Evolutionary conservation across 169 alveolate genomes (phyloP).

Genomic region (Plasmodium vivax): DNA sequence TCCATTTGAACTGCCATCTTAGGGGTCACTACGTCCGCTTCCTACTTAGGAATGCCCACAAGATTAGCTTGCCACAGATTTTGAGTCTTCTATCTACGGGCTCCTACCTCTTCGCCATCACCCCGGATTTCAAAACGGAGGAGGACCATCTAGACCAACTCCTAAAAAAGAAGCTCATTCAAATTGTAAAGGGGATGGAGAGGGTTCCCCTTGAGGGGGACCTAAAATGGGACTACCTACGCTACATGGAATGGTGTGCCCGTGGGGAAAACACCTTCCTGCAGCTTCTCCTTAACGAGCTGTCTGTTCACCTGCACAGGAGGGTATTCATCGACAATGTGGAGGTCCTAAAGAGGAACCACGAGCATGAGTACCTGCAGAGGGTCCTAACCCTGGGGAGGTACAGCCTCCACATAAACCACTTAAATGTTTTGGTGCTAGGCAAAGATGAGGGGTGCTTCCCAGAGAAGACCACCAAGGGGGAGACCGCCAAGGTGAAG

Average conservation of each 20-base stretch:
- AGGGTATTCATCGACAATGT: constrained; percentile 15
- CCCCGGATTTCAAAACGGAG: not conserved
- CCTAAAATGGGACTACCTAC: constrained; percentile 9
- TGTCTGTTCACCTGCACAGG: not conserved
- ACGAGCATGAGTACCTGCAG: not conserved
- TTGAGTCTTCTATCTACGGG: constrained; percentile 3
- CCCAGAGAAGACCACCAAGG: not conserved
- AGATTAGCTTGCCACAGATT: not conserved
- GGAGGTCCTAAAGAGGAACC: not conserved
- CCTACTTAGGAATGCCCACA: constrained; percentile 8
- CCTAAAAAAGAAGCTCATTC: not conserved
- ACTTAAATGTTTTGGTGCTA: not conserved
- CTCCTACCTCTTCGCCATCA: constrained; percentile 6
- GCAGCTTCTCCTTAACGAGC: constrained; percentile 12
- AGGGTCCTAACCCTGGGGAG: not conserved
- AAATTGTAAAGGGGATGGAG: not conserved
- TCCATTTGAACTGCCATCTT: not conserved
- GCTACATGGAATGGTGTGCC: not conserved
- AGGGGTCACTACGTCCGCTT: constrained; percentile 4
- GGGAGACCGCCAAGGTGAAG: not conserved
- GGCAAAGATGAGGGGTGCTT: not conserved
- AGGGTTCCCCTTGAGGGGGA: not conserved
- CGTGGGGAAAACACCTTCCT: not conserved
- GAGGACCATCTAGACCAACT: not conserved
- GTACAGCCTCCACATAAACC: not conserved